Evolutionary conservation across 1,139 yeast genomes (phyloP).

Genomic region (Hansenula lynferdii): DNA sequence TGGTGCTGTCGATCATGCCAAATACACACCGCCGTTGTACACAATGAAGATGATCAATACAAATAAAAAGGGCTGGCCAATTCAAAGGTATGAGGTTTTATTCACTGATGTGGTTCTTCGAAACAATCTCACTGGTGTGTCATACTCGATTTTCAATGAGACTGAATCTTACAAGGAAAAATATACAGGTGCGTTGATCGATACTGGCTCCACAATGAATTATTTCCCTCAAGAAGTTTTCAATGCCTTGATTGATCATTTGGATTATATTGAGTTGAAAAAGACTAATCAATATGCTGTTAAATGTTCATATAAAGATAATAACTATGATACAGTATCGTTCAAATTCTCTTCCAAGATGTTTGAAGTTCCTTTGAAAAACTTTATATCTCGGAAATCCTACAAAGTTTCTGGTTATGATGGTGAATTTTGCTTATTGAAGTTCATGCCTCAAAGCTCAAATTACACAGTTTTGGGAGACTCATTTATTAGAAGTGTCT

Average conservation of each 20-base stretch:
- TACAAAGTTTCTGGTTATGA: not conserved
- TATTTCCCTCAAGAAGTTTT: slow-evolving; percentile 42
- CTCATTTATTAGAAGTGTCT: slow-evolving; percentile 57
- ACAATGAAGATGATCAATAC: slow-evolving; percentile 39
- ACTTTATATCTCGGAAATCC: slow-evolving; percentile 23
- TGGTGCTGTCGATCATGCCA: slow-evolving; percentile 52
- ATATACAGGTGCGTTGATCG: slow-evolving; percentile 41
- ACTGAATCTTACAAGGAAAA: slow-evolving; percentile 3
- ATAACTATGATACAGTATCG: slow-evolving; percentile 1
- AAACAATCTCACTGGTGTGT: not conserved
- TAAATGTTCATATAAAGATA: slow-evolving; percentile 20
- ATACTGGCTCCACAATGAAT: slow-evolving; percentile 61
- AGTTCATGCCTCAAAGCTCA: slow-evolving; percentile 3
- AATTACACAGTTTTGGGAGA: slow-evolving; percentile 49
- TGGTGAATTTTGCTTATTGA: slow-evolving; percentile 9
- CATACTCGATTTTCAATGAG: slow-evolving; percentile 6
- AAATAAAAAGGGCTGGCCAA: slow-evolving; percentile 21
- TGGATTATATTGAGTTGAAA: slow-evolving; percentile 22
- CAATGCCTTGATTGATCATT: slow-evolving; percentile 25
- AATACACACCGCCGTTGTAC: slow-evolving; percentile 39
- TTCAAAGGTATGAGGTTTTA: slow-evolving; percentile 9
- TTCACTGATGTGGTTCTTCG: slow-evolving; percentile 9
- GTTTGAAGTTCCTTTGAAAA: slow-evolving; percentile 34
- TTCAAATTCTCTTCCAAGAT: slow-evolving; percentile 1
- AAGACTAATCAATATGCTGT: slow-evolving; percentile 27